These are phyloP conservation scores for Luffa aegyptiaca DNA, from an alignment of 306 rosid species.

Conservation along the genomic window DNA sequence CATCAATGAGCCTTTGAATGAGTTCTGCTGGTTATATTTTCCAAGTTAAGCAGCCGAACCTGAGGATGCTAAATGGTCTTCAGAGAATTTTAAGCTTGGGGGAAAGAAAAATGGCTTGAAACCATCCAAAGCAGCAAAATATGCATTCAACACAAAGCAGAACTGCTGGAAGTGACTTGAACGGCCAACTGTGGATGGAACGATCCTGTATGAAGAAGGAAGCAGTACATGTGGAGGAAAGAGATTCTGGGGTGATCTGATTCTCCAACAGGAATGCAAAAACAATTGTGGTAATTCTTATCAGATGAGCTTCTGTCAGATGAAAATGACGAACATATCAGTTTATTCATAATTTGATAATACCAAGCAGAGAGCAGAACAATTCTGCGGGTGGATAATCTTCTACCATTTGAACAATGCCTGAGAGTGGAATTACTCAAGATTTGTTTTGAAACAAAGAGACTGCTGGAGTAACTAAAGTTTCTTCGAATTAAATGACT, in stretches of 20 bases:
- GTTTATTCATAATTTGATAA: not conserved
- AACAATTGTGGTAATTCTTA: not conserved
- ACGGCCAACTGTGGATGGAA: not conserved
- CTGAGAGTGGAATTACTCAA: not conserved
- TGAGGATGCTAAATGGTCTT: not conserved
- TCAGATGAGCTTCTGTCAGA: not conserved
- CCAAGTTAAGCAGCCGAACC: not conserved
- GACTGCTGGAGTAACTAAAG: not conserved
- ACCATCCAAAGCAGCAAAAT: conserved; percentile 1
- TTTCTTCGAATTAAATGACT: not conserved
- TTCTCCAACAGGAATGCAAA: not conserved
- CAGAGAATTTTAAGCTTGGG: not conserved
- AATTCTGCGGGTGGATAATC: not conserved
- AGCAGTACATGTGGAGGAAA: not conserved
- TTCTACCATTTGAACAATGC: not conserved
- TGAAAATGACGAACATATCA: not conserved
- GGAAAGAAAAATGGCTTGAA: not conserved
- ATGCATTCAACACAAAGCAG: not conserved
- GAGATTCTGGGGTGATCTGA: not conserved
- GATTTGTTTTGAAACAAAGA: not conserved
- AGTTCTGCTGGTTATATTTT: not conserved
- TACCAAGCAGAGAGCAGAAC: conserved; percentile 1
- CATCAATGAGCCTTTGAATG: not conserved
- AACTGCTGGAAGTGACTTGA: not conserved
- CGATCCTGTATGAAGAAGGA: not conserved